Evolutionary conservation across 192 early-diverging fungal species (phyloP), one percentile per base, ranked within the genome.

Genomic region (Podila verticillata): DNA sequence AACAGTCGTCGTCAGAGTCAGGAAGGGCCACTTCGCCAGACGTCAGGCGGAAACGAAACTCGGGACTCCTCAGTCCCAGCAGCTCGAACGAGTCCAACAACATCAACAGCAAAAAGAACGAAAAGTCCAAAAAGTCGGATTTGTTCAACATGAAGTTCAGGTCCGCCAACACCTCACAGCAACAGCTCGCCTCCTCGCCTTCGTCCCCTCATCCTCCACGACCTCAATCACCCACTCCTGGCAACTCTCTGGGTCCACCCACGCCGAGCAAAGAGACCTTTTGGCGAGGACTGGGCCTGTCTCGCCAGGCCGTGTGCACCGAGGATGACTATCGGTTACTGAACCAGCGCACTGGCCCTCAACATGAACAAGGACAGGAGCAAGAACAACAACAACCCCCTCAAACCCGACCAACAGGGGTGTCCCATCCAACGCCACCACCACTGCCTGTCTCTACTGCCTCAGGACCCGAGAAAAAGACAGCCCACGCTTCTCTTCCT

Each of bases 221-320:
- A 30, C 28, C 58, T 13, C 58, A 12, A 9, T 60, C 26, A 7
- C 26, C 58, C 0, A 60, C 28, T 17, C 29, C 28, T 31, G 56
- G 67, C 34, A 72, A 58, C 20, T 51, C 56, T 0, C 59, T 69
- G 2, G 75, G 48, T 31, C 59, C 61, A 6, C 19, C 49, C 12
- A 63, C 70, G 9, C 77, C 77, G 13, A 65, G 70, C 57, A 80
- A 80, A 32, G 77, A 80, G 35, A 80, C 70, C 2, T 72, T 60
- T 34, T 68, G 58, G 70, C 71, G 62, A 64, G 70, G 70, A 24
- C 59, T 66, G 20, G 58, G 34, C 32, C 54, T 10, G 51, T 26
- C 9, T 31, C 69, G 70, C 19, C 65, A 67, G 10, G 49, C 22
- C 12, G 34, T 72, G 15, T 68, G 54, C 19, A 65, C 70, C 5